Conservation (phyloP, 495 filamentous ascomycete species). For the Penicillium pancosmium region DNA sequence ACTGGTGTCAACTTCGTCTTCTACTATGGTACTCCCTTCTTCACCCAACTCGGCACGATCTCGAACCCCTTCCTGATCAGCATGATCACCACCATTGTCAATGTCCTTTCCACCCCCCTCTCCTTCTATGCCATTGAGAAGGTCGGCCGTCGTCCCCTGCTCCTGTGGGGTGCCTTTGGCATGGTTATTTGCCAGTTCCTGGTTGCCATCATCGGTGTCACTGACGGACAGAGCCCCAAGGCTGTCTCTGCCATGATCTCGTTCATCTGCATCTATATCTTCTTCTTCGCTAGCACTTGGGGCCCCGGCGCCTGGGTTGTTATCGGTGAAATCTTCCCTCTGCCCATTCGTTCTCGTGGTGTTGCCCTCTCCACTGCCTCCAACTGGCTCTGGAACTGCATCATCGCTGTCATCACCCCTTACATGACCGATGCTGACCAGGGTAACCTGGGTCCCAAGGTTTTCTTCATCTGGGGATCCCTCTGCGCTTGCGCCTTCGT, state of each 20-base stretch:
- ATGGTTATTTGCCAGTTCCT: slow-evolving; percentile 89
- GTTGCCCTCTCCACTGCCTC: slow-evolving; percentile 79
- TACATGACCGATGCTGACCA: slow-evolving; percentile 70
- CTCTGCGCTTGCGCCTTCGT: slow-evolving; percentile 66
- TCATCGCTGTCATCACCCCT: slow-evolving; percentile 75
- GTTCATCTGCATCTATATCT: slow-evolving; percentile 75
- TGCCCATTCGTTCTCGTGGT: slow-evolving; percentile 79
- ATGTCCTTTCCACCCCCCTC: slow-evolving; percentile 78
- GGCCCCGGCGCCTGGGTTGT: slow-evolving; percentile 77
- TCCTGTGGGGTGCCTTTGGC: slow-evolving; percentile 75
- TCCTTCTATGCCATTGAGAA: slow-evolving; percentile 84
- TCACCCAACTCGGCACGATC: slow-evolving; percentile 68
- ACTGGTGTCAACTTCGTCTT: slow-evolving; percentile 93
- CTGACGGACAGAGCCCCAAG: slow-evolving; percentile 48
- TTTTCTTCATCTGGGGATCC: slow-evolving; percentile 85
- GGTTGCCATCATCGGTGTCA: slow-evolving; percentile 74
- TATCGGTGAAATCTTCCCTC: slow-evolving; percentile 85
- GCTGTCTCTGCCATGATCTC: slow-evolving; percentile 71
- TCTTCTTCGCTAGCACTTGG: slow-evolving; percentile 80
- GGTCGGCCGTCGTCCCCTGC: slow-evolving; percentile 79
- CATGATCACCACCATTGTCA: slow-evolving; percentile 82
- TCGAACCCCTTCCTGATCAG: slow-evolving; percentile 75
- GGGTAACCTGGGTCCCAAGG: slow-evolving; percentile 72
- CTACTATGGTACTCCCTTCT: slow-evolving; percentile 85
- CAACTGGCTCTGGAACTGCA: slow-evolving; percentile 88